Evolutionary conservation across 768 basidiomycete genomes (phyloP).

Genomic region (Termitomyces sp.): DNA sequence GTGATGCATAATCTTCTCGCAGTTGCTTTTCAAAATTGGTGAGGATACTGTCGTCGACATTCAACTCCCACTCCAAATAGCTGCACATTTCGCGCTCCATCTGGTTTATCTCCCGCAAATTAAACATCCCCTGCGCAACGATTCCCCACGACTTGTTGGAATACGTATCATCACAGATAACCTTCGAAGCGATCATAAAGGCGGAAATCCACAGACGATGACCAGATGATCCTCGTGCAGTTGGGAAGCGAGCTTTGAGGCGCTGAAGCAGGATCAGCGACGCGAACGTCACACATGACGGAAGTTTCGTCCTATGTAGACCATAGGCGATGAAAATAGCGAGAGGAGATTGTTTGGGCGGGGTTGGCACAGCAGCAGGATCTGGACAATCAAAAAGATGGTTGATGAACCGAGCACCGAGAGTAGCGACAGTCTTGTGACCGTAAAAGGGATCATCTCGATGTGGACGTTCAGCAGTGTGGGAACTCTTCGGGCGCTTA

Average conservation of each 20-base stretch:
- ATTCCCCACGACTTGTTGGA: slow-evolving; percentile 92
- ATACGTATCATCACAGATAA: slow-evolving; percentile 93
- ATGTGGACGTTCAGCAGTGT: slow-evolving; percentile 19
- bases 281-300: slow-evolving; percentile 64
- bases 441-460: slow-evolving; percentile 60
- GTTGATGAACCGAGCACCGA: slow-evolving; percentile 77
- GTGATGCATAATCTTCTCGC: slow-evolving; percentile 48
- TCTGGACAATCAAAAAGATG: slow-evolving; percentile 87
- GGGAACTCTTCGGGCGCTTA: slow-evolving; percentile 8
- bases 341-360: slow-evolving; percentile 49
- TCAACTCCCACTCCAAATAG: slow-evolving; percentile 91
- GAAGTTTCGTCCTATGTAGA: slow-evolving; percentile 77
- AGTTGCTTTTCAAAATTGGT: slow-evolving; percentile 58
- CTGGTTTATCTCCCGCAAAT: slow-evolving; percentile 87
- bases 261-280: slow-evolving; percentile 68
- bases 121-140: slow-evolving; percentile 85
- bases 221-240: slow-evolving; percentile 84
- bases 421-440: slow-evolving; percentile 64
- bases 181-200: slow-evolving; percentile 89
- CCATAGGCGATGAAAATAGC: slow-evolving; percentile 86
- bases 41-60: slow-evolving; percentile 61
- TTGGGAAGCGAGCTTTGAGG: slow-evolving; percentile 88
- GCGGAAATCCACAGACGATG: slow-evolving; percentile 89
- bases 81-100: slow-evolving; percentile 94
- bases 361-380: slow-evolving; percentile 50